Percentiles rank a stretch among this genome's conserved stretches.
phyloP scores from a whole-genome alignment of 768 basidiomycete genomes.

The Calvatia gigantea region DNA sequence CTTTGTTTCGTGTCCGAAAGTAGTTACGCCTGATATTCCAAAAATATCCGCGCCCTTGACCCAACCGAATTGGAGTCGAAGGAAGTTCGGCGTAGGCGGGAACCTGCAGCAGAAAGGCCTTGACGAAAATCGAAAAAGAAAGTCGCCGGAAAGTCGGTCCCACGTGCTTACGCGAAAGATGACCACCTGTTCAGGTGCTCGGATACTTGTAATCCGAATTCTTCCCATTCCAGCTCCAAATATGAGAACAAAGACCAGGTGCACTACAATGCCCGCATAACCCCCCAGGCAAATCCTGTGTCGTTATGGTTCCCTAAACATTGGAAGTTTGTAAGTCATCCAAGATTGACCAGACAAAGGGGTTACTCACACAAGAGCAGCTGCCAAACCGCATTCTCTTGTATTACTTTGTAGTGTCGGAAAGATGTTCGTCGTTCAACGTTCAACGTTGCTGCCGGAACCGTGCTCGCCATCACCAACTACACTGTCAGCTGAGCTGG shows the following conservation, averaged over 20 bases:
- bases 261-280: neutral
- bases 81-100: conserved; percentile 6
- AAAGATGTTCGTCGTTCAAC: no score
- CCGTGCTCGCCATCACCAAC: no score
- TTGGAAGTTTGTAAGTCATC: neutral
- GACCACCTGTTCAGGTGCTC: neutral
- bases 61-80: conserved; percentile 21
- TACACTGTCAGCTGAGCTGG: no score
- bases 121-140: conserved; percentile 4
- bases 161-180: neutral
- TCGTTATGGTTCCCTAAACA: neutral
- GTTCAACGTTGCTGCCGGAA: no score
- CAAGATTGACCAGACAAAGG: neutral
- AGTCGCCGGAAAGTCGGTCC: neutral
- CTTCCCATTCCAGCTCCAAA: neutral
- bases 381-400: neutral
- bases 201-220: neutral
- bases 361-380: neutral
- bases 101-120: neutral
- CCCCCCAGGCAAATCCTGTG: neutral
- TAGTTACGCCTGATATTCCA: neutral
- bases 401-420: neutral
- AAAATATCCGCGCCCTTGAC: neutral
- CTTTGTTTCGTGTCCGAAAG: conserved; percentile 26
- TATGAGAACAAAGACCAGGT: neutral